A percentile compares a stretch with the other conserved stretches of the same genome.
Conservation (phyloP, 2,329 filamentous ascomycete species). For the Claviceps quebecensis region DNA sequence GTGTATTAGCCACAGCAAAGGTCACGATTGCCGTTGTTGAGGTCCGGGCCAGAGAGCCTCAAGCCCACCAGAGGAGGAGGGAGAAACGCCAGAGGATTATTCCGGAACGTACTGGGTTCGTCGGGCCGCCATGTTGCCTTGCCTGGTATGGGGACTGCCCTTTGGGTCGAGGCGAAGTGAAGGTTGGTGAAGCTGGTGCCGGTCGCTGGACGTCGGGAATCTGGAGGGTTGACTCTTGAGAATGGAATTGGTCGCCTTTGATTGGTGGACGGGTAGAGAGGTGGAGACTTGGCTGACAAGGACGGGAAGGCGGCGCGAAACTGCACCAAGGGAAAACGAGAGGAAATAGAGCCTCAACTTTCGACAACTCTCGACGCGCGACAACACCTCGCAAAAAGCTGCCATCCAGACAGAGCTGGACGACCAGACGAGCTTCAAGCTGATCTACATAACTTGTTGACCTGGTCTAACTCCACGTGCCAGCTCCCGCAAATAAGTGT, state of each 20-base stretch:
- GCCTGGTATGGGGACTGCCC: slow-evolving; percentile 13
- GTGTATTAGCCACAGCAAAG: slow-evolving; percentile 11
- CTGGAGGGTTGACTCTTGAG: slow-evolving; percentile 24
- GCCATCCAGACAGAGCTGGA: background rate
- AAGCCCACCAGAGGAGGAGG: background rate
- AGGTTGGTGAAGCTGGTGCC: slow-evolving; percentile 12
- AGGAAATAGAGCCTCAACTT: background rate
- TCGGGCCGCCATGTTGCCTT: slow-evolving; percentile 27
- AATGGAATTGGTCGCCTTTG: slow-evolving; percentile 24
- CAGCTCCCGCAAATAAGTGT: background rate
- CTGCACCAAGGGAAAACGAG: background rate
- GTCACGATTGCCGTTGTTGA: background rate
- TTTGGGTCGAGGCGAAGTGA: slow-evolving; percentile 13
- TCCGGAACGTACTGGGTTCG: slow-evolving; percentile 24
- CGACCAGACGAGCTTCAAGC: background rate
- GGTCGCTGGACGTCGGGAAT: slow-evolving; percentile 1
- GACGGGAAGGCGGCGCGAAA: slow-evolving; percentile 1
- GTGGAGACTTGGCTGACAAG: slow-evolving; percentile 17
- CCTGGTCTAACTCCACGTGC: background rate
- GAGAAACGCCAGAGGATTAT: too few relatives aligned
- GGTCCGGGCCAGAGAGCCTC: background rate
- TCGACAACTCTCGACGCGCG: slow-evolving; percentile 2
- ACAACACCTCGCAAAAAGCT: slow-evolving; percentile 4
- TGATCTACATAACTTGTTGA: background rate
- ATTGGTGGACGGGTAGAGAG: slow-evolving; percentile 20